Evolutionary conservation across 106 monocot species (phyloP), one percentile per base, ranked within the genome.

Genomic region (Dendrobium chrysotoxum): DNA sequence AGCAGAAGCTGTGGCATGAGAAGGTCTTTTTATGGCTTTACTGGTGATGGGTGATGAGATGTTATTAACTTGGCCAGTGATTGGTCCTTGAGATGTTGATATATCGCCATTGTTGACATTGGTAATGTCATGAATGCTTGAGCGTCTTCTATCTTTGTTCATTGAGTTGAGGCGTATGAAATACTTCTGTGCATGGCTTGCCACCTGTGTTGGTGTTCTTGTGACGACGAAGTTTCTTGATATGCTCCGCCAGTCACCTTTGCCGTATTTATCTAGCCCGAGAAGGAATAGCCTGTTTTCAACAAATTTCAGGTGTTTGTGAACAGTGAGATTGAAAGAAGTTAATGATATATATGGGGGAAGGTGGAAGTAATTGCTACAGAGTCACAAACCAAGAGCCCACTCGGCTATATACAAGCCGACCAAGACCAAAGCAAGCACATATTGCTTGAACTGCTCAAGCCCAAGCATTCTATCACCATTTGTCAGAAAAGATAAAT

Each of bases 231-330:
- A 91, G 82, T 88, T 91, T 47, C 91, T 78, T 5, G 91, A 91
- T 79, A 88, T 91, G 83, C 86, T 91, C 73, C 88, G 55, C 91
- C 91, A 91, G 35, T 91, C 91, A 25, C 88, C 91, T 80, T 91
- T 91, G 18, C 91, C 91, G 58, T 88, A 88, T 75, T 88, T 88
- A 13, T 91, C 86, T 2, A 91, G 86, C 6, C 91, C 91, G 40
- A 86, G 82, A 44, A 91, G 91, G 76, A 91, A 91, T 44, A 82
- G 41, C 82, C 82, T 82, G 82, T 7, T 70, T 74, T 74, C 40
- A 74, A 40, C 71, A 71, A 38, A 38, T 0, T 15, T 71, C 31
- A 71, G 16, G 31, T 38, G 28, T 15, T 41, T 73, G 40, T 73
- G 20, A 73, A 8, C 11, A 30, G 30, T 68, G 11, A 31, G 2